Conservation (phyloP, 371 early-diverging fungal species). For the Coemansia sp. region DNA sequence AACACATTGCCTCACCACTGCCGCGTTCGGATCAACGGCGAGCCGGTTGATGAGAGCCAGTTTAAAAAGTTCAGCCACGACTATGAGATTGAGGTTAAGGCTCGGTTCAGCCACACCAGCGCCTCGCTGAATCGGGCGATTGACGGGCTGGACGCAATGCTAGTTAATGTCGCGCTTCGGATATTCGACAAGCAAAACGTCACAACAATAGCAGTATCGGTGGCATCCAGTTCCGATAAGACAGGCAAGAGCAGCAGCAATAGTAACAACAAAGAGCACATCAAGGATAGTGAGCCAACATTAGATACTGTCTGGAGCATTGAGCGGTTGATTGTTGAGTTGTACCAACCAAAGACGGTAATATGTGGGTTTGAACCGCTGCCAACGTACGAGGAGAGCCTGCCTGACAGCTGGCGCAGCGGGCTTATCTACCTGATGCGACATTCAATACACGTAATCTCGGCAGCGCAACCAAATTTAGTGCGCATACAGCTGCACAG, state of each 20-base stretch:
- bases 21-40: slow-evolving; percentile 34
- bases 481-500: slow-evolving; percentile 38
- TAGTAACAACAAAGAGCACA: neutral
- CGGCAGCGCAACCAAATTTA: slow-evolving; percentile 27
- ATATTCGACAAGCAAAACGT: slow-evolving; percentile 26
- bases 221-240: neutral
- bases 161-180: slow-evolving; percentile 33
- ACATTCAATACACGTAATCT: slow-evolving; percentile 28
- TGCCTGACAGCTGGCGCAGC: slow-evolving; percentile 37
- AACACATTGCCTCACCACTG: slow-evolving; percentile 17
- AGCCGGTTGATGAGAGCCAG: slow-evolving; percentile 14
- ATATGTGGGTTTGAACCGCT: slow-evolving; percentile 44
- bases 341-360: slow-evolving; percentile 22
- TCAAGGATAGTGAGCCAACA: neutral
- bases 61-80: slow-evolving; percentile 25
- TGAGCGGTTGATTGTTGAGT: slow-evolving; percentile 29
- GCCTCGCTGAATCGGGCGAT: neutral
- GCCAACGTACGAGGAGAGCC: slow-evolving; percentile 13
- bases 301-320: neutral
- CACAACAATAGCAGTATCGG: slow-evolving; percentile 19
- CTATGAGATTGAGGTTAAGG: slow-evolving; percentile 6
- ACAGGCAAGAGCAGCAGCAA: neutral
- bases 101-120: neutral
- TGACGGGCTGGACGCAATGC: slow-evolving; percentile 17
- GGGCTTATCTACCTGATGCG: slow-evolving; percentile 32